Percentiles rank a stretch among this genome's conserved stretches.
phyloP scores from a whole-genome alignment of 2,329 filamentous ascomycete species.

The Hypoxylon sp. region DNA sequence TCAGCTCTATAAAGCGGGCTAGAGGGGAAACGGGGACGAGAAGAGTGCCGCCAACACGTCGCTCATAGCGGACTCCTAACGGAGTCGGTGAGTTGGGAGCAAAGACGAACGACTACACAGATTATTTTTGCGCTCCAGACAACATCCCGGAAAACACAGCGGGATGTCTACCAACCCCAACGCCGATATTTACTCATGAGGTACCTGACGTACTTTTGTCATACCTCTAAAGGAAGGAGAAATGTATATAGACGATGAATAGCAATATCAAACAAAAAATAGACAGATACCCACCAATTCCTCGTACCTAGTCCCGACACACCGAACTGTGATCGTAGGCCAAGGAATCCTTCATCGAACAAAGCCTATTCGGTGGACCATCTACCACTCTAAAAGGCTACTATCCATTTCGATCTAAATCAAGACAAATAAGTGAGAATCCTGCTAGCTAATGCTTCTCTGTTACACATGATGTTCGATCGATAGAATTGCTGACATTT shows the following conservation, averaged over 20 bases:
- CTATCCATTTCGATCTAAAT: background rate
- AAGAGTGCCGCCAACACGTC: background rate
- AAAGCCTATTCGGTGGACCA: background rate
- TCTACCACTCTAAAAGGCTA: background rate
- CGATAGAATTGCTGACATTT: background rate
- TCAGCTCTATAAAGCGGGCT: background rate
- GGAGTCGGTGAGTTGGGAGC: background rate
- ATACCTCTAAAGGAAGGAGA: background rate
- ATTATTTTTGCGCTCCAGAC: too few species aligned
- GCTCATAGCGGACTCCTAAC: background rate
- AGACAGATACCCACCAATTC: background rate
- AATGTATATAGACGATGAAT: background rate
- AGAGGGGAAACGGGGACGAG: background rate
- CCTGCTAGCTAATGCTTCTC: background rate
- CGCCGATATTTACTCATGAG: background rate
- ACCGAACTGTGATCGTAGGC: background rate
- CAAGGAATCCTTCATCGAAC: background rate
- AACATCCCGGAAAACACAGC: background rate
- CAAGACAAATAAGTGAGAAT: background rate
- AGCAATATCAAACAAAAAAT: conserved; percentile 2
- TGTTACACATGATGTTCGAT: conserved; percentile 1
- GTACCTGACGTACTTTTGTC: background rate
- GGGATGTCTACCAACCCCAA: background rate
- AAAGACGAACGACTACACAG: too few species aligned
- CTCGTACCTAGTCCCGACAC: background rate